Evolutionary conservation across 106 monocot species (phyloP).

Genomic region (Vanilla planifolia): DNA sequence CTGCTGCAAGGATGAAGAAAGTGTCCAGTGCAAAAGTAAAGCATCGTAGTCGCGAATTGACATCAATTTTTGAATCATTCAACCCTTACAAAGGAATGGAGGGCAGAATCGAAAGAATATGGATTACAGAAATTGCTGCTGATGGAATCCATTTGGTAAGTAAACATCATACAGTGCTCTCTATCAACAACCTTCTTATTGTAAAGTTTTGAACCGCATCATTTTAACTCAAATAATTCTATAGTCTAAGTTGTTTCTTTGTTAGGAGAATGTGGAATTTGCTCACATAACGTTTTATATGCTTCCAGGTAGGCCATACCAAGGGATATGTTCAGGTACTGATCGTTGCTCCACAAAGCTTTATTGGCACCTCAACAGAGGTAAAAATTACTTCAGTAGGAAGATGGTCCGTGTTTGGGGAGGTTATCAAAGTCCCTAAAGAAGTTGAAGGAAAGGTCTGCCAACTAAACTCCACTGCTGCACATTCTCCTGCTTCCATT

Average conservation of each 20-base stretch:
- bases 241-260: no score
- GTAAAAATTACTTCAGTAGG: conserved; percentile 76
- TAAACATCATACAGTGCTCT: background rate
- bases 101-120: conserved; percentile 72
- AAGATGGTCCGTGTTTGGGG: conserved; percentile 96
- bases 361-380: conserved; percentile 62
- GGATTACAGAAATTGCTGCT: conserved; percentile 96
- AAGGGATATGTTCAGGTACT: conserved; percentile 94
- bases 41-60: conserved; percentile 88
- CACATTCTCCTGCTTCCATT: background rate
- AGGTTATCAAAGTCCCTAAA: conserved; percentile 34
- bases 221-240: no score
- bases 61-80: conserved; percentile 91
- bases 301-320: conserved; percentile 86
- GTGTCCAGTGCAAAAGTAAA: conserved; percentile 85
- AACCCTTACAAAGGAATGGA: conserved; percentile 82
- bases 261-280: background rate
- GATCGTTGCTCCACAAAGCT: conserved; percentile 67
- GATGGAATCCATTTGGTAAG: conserved; percentile 88
- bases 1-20: conserved; percentile 99
- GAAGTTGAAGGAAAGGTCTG: background rate
- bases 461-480: background rate
- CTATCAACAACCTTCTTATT: no score
- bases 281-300: background rate
- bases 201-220: no score